phyloP scores from a whole-genome alignment of 139 green algal genomes.

The Chlamydomonas schloesseri region DNA sequence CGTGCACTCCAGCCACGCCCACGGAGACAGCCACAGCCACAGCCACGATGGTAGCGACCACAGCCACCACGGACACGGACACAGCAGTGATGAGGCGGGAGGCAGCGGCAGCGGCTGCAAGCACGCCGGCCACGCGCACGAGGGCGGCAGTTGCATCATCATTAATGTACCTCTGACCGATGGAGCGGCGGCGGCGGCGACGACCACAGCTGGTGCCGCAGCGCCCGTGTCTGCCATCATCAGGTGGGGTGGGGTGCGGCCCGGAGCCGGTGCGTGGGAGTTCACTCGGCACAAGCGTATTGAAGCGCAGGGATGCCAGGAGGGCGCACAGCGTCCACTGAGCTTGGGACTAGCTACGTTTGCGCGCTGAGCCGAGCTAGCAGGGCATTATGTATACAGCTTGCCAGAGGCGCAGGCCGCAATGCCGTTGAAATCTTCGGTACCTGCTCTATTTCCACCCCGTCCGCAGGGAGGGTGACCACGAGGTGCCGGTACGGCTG shows the following conservation, averaged over 20 bases:
- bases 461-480: neutral
- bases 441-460: no score
- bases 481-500: neutral
- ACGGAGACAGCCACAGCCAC: neutral
- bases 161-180: neutral
- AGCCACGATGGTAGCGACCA: constrained; percentile 23
- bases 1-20: neutral
- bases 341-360: no score
- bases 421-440: no score
- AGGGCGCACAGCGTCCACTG: no score
- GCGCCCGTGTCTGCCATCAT: neutral
- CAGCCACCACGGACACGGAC: neutral
- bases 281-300: no score
- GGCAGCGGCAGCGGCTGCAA: no score
- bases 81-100: neutral
- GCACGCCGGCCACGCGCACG: neutral
- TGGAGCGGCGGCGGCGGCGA: neutral
- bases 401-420: no score
- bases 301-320: no score
- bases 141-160: neutral
- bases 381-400: no score
- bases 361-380: no score
- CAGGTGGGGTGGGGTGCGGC: neutral
- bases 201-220: neutral
- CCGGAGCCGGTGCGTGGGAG: no score